These are phyloP conservation scores for Tetradesmus obliquus DNA, from an alignment of 139 green algal genomes.

Conservation along the genomic window DNA sequence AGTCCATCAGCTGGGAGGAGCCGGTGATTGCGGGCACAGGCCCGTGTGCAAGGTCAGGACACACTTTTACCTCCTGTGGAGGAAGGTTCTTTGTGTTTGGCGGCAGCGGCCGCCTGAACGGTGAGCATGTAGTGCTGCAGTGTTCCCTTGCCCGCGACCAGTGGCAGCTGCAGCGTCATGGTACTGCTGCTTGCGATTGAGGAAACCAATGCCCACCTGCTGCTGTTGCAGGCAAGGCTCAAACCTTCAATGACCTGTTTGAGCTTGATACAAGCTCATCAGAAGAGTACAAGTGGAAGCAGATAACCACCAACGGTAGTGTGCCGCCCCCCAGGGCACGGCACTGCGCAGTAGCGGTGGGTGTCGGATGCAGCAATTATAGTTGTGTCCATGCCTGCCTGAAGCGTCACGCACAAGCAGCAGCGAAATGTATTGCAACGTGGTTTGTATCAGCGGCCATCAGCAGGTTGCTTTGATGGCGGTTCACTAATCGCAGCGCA, in stretches of 20 bases:
- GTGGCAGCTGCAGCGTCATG: background rate
- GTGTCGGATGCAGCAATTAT: slow-evolving; percentile 2
- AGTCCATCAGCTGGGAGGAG: slow-evolving; percentile 65
- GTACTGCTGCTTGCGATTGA: background rate
- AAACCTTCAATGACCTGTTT: slow-evolving; percentile 82
- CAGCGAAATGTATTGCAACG: too few species aligned
- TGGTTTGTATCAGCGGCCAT: too few species aligned
- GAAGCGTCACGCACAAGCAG: background rate
- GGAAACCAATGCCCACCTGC: background rate
- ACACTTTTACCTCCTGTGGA: slow-evolving; percentile 80
- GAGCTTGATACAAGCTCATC: slow-evolving; percentile 72
- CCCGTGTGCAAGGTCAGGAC: slow-evolving; percentile 75
- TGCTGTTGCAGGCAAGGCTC: slow-evolving; percentile 69
- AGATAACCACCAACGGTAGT: slow-evolving; percentile 42
- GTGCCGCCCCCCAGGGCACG: slow-evolving; percentile 69
- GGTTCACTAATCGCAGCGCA: too few species aligned
- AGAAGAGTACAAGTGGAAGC: slow-evolving; percentile 55
- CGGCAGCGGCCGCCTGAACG: slow-evolving; percentile 71
- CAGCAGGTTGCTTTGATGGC: too few species aligned
- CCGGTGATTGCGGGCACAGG: slow-evolving; percentile 52
- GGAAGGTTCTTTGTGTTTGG: slow-evolving; percentile 83
- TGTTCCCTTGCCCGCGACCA: background rate
- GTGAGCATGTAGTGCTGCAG: slow-evolving; percentile 43
- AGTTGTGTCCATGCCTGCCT: background rate
- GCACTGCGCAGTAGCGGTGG: slow-evolving; percentile 76